Evolutionary conservation across 495 filamentous ascomycete genomes (phyloP), one percentile per base, ranked within the genome.

Genomic region (Penicillium egyptiacum): DNA sequence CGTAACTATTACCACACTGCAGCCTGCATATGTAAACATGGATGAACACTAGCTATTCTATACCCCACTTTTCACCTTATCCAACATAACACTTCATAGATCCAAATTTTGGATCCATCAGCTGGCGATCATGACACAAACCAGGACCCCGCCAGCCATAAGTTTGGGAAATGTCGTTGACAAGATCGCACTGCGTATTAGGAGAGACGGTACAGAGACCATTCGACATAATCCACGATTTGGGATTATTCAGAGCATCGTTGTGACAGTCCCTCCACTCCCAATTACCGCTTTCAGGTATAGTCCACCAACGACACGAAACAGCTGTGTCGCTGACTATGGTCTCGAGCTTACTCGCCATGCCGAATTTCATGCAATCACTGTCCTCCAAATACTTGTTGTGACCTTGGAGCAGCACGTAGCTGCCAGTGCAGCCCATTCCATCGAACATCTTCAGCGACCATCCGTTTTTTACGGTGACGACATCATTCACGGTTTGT

Each of bases 251-350:
- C 30, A 56, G 4, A 8, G 14, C 3, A 35, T 20, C 52, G 0
- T 17, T 11, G 25, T 43, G 41, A 39, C 62, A 65, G 20, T 39
- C 10, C 19, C 1, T 19, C 30, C 17, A 50, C 8, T 35, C 44
- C 44, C 2, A 39, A 9, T 39, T 17, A 39, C 35, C 35, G 7
- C 8, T 17, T 17, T 39, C 14, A 5, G 33, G 35, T 39, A 39
- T n/a, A 10, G n/a, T 20, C 26, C 23, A 58, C 41, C 42, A 62
- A 3, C 42, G 51, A 41, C 62, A 65, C 6, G 47, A 61, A 9
- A 52, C 44, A 4, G 25, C 47, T 2, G 22, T 42, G 5, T 40
- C 44, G 0, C 39, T 42, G n/a, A 47, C 11, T 3, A 26, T 6
- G 12, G 40, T 48, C 23, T 25, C 28, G 19, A 60, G n/a, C 5